Conservation (phyloP, 495 filamentous ascomycete genomes). For the Bacidia rubella region DNA sequence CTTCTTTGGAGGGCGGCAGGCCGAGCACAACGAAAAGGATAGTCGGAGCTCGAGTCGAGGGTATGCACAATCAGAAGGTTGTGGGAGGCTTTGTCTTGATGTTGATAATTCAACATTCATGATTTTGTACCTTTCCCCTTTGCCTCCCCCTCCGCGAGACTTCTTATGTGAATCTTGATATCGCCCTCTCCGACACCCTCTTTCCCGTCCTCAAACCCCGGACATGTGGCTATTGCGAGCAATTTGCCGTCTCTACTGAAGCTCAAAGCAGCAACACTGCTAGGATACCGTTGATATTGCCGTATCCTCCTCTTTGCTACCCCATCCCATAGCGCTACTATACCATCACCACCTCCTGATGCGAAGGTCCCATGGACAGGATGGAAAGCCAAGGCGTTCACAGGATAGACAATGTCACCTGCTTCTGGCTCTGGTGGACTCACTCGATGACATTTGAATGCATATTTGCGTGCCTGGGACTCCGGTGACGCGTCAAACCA, state of each 20-base stretch:
- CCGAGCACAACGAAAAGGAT: too few relatives aligned
- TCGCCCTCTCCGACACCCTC: constrained; percentile 56
- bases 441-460: constrained; percentile 95
- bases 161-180: constrained; percentile 66
- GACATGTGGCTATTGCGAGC: constrained; percentile 71
- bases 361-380: constrained; percentile 85
- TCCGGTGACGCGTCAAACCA: constrained; percentile 85
- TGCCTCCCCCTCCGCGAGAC: constrained; percentile 75
- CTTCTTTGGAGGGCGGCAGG: too few relatives aligned
- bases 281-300: constrained; percentile 72
- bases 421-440: constrained; percentile 35
- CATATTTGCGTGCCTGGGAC: constrained; percentile 85
- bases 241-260: constrained; percentile 74
- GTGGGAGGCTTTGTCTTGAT: too few relatives aligned
- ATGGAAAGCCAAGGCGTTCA: constrained; percentile 89
- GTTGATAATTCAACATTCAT: too few relatives aligned
- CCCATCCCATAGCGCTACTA: constrained; percentile 93
- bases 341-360: constrained; percentile 81
- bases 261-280: constrained; percentile 60
- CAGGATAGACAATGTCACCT: constrained; percentile 82
- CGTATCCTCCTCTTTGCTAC: constrained; percentile 79
- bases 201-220: constrained; percentile 84
- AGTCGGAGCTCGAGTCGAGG: too few relatives aligned
- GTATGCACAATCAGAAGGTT: too few relatives aligned
- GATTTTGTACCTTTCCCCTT: constrained; percentile 68